Base-by-base conservation (phyloP, 1,139 yeast species). In the Protomyces inouyei region DNA sequence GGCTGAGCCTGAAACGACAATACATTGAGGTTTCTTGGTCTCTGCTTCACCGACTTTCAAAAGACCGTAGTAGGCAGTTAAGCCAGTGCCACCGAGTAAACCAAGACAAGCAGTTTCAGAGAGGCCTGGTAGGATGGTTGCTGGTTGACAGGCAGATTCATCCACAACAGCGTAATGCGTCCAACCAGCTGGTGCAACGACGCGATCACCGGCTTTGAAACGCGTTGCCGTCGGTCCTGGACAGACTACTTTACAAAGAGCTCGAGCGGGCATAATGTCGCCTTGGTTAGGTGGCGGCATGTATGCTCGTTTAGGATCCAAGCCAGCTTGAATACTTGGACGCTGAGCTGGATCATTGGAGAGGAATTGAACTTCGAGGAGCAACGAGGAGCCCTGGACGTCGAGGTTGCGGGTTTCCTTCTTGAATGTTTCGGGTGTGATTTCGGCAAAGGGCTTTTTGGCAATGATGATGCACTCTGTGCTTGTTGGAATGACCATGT, bases 1-100 rank as follows among this genome's bases (percentile, higher is more conserved):
- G 9, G 87, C 82, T 35, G 90, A 89, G 66, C 88, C 88, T 32
- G 87, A 82, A 48, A 85, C 78, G 57, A 83, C 72, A 64, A 83
- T 79, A 25, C 71, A 70, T 64, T 71, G 69, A 23, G 71, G 72
- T 18, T 52, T 40, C 55, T 67, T 64, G 28, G 67, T 70, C 16
- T n/a, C 16, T 14, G 43, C 43, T 37, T 37, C 43, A 3, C 43
- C 43, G 53, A 69, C 32, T 46, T 79, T 78, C 65, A 72, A 74
- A 66, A 84, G 77, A 12, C 85, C 86, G 68, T 80, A 76, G 74
- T 83, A 85, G 12, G 89, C 87, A 52, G 90, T 85, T 66, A 84
- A 71, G 0, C 86, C 83, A 12, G 87, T 83, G 67, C 80, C 70
- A 54, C 89, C 90, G 40, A 82, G 74, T 1, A 79, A 76, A 38